Conservation (phyloP, 805 yeast species). For the Candida odintsovae region DNA sequence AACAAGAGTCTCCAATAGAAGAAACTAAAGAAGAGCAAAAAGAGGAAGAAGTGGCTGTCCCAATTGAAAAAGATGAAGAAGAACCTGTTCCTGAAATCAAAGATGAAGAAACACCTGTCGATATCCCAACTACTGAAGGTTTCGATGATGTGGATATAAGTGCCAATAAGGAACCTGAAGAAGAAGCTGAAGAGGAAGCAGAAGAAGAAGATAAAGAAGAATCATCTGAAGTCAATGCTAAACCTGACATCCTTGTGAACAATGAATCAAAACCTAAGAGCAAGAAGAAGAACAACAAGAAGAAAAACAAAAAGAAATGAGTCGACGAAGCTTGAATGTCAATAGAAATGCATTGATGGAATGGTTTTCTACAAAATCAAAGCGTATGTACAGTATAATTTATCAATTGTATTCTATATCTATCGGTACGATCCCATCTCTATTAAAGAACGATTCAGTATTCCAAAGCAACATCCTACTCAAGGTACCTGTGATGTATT, state of each 20-base stretch:
- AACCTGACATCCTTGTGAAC: background rate
- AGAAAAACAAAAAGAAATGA: slow-evolving; percentile 12
- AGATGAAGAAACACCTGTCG: slow-evolving; percentile 5
- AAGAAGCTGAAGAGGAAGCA: slow-evolving; percentile 13
- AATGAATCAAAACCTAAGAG: background rate
- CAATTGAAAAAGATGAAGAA: slow-evolving; percentile 2
- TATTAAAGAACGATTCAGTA: slow-evolving; percentile 24
- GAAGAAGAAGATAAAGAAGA: slow-evolving; percentile 13
- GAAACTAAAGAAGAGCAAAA: slow-evolving; percentile 15
- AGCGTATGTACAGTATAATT: background rate
- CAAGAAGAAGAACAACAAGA: slow-evolving; percentile 10
- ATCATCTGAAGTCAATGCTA: background rate
- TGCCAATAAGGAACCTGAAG: slow-evolving; percentile 4
- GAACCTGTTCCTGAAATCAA: slow-evolving; percentile 6
- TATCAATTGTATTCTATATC: slow-evolving; percentile 1
- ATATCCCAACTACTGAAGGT: background rate
- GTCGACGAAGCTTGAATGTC: background rate
- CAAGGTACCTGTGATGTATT: slow-evolving; percentile 31
- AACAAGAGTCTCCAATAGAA: slow-evolving; percentile 7
- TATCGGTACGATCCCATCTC: slow-evolving; percentile 1
- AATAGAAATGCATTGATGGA: too few species aligned
- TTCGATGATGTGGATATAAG: slow-evolving; percentile 5
- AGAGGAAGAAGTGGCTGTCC: slow-evolving; percentile 2
- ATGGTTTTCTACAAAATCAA: background rate
- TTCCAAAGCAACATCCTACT: slow-evolving; percentile 41